Conservation (phyloP, 2,329 filamentous ascomycete genomes). For the Microsporum ferrugineum region DNA sequence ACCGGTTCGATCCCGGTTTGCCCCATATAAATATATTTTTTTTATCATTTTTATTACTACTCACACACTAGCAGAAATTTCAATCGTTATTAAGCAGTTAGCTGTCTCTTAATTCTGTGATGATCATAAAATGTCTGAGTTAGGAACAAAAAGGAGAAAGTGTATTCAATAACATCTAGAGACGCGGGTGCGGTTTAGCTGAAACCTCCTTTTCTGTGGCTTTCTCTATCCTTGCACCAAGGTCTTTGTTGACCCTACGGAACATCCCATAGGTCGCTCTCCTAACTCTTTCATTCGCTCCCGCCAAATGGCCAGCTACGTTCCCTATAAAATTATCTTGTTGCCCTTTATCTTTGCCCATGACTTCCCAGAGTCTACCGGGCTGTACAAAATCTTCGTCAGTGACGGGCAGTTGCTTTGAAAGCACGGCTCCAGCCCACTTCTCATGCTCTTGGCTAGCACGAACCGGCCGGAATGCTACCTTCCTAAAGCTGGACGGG, state of each 20-base stretch:
- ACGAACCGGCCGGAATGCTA: slow-evolving; percentile 31
- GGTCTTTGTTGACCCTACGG: slow-evolving; percentile 41
- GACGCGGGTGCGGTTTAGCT: slow-evolving; percentile 6
- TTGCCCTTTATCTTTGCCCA: slow-evolving; percentile 40
- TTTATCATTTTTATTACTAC: neutral
- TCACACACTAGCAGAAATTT: neutral
- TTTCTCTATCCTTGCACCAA: slow-evolving; percentile 43
- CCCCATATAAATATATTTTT: neutral
- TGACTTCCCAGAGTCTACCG: slow-evolving; percentile 34
- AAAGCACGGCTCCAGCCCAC: slow-evolving; percentile 31
- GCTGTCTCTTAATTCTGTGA: too few relatives aligned
- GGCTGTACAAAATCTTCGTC: slow-evolving; percentile 37
- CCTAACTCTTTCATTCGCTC: slow-evolving; percentile 44
- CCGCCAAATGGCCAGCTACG: slow-evolving; percentile 46
- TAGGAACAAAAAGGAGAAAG: too few relatives aligned
- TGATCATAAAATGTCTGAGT: too few relatives aligned
- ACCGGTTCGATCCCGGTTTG: slow-evolving; percentile 7
- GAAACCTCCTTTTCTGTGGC: slow-evolving; percentile 37
- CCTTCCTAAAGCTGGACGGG: slow-evolving; percentile 30
- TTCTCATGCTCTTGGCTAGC: slow-evolving; percentile 36
- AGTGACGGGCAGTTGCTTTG: slow-evolving; percentile 33
- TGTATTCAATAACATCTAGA: neutral
- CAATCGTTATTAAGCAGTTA: too few relatives aligned
- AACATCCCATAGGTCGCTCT: slow-evolving; percentile 53
- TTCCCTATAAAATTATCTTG: slow-evolving; percentile 53